Percentiles rank a stretch among this genome's conserved stretches.
phyloP scores from a whole-genome alignment of 1,139 yeast genomes.

The Hyphopichia fennica region DNA sequence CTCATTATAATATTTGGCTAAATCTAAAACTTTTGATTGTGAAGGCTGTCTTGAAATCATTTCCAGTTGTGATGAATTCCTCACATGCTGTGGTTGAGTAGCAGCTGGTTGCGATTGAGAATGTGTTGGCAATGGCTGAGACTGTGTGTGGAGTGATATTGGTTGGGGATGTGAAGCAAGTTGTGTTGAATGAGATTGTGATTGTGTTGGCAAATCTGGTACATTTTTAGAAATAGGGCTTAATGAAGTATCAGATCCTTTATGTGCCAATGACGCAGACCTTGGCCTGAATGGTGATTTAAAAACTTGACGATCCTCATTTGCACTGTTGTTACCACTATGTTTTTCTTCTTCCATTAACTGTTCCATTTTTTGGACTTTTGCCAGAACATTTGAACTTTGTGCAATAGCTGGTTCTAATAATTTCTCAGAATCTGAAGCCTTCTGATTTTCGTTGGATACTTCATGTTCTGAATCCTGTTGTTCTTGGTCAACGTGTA shows the following conservation, averaged over 20 bases:
- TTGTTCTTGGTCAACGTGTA: no score
- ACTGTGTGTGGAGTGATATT: background rate
- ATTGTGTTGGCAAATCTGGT: background rate
- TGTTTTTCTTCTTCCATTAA: constrained; percentile 7
- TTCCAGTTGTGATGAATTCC: background rate
- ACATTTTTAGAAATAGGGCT: background rate
- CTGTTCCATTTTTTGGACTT: constrained; percentile 29
- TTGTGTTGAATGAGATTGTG: background rate
- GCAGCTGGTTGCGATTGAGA: background rate
- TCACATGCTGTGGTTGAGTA: background rate
- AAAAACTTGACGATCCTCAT: constrained; percentile 3
- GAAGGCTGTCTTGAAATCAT: constrained; percentile 4
- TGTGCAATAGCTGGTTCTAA: background rate
- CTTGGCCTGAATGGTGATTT: background rate
- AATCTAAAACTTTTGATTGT: constrained; percentile 51
- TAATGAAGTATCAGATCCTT: constrained; percentile 8
- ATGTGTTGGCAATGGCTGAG: background rate
- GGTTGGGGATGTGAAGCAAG: background rate
- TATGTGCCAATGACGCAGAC: constrained; percentile 9
- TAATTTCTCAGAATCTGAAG: background rate
- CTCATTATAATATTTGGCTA: constrained; percentile 70
- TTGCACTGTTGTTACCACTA: background rate
- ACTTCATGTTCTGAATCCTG: no score
- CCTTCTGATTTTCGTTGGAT: constrained; percentile 4
- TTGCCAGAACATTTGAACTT: constrained; percentile 20